Base-by-base conservation (phyloP, 2,329 filamentous ascomycete species). In the Clarireedia hainanense region DNA sequence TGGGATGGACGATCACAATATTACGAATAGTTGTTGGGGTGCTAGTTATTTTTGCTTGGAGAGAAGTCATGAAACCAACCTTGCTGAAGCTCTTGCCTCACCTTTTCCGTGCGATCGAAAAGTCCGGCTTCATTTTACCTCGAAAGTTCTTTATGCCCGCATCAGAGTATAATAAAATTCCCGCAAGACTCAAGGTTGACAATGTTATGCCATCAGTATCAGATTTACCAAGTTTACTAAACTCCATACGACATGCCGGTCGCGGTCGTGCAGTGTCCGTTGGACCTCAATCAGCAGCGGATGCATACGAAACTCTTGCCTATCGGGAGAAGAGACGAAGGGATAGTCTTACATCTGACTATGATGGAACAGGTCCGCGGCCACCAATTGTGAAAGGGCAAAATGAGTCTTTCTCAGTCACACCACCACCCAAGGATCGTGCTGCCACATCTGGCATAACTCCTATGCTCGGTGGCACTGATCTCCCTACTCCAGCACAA, bases 301-400 rank as follows among this genome's bases (percentile, higher is more conserved):
- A 99, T 73, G 94, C 91, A 24, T 96, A 96, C 72, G 94, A 99
- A 74, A 90, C 91, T 20, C 77, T 99, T 49, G 94, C 92, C 5
- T 96, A 96, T 68, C 85, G 92, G 20, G 90, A 96, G 63, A 81
- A 85, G 61, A 76, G 77, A 57, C 74, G 84, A 55, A 75, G 81
- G 51, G 80, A 86, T 64, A 85, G 81, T 64, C 73, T 69, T 51
- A 68, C 65, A 3, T 61, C 57, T 27, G 59, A 59, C 7, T 48
- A 58, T 2, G 58, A 61, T 2, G 56, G 55, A 17, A 57, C 55
- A 49, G 61, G 58, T 46, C 58, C 63, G 23, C 58, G 50, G 20
- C 54, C 59, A 46, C n/a, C 26, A 4, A 27, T 23, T 4, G 52
- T 50, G 27, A 12, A 42, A 42, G 50, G 42, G 7, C 56, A 47